Evolutionary conservation across 2,329 filamentous ascomycete species (phyloP), one percentile per base, ranked within the genome.

Genomic region (Fusarium pseudonygamai): DNA sequence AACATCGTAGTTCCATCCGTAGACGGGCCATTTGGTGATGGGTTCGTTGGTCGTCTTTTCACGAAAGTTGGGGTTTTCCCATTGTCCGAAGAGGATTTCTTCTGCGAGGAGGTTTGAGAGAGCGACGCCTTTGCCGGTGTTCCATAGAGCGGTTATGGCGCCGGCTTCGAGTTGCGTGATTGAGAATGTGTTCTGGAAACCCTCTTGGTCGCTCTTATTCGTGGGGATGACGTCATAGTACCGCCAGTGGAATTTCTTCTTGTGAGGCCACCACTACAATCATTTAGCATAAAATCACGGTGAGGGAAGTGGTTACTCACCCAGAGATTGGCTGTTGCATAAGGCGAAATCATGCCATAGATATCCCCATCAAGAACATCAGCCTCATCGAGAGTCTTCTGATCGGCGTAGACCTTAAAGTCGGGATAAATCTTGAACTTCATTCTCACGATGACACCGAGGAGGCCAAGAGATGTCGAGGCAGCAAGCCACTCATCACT

Each of bases 401-500:
- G 59, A 5, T 65, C 62, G 3, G 59, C 59, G 6, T 65, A 65
- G 10, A 65, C 62, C 34, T 65, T 65, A 0, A 65, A 65, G n/a
- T 65, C 59, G 1, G 59, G 59, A 36, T 65, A 65, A n/a, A 65
- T 34, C 28, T 65, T 65, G 13, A 65, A 65, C 5, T 65, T 64
- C 34, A 65, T 65, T 6, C 59, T 64, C 1, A 64, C 59, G 6
- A 65, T 65, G 4, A 65, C 39, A 24, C 62, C 62, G 0, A 65
- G 1, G 0, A 65, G 46, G 0, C 62, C 62, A 9, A 65, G 13
- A 1, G 62, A 65, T 1, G 59, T 65, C 3, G 59, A 65, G 2
- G 62, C 46, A 14, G 62, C 59, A 3, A 65, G 7, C 62, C 59
- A 65, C 7, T 64, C 59, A 10, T 65, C 59, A 4, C 59, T 64